Evolutionary conservation across 2,329 filamentous ascomycete species (phyloP), one percentile per base, ranked within the genome.

Genomic region (Zymoseptoria crescenta): DNA sequence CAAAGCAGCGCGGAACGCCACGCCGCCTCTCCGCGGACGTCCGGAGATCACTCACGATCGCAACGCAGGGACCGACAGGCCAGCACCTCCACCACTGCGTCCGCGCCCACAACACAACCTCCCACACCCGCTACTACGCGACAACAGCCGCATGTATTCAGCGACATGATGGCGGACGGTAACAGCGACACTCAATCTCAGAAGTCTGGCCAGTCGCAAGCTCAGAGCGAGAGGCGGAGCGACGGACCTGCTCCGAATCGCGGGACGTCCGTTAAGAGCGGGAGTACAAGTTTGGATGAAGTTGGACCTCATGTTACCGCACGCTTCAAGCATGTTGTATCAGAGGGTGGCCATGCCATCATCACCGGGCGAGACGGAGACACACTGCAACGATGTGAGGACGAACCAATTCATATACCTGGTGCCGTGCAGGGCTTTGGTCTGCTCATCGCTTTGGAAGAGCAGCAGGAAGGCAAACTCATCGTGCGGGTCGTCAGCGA

Each of bases 381-480:
- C 1, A 83, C 81, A 0, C 75, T 94, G 51, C 88, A 95, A 70
- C 82, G 85, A 56, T 96, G 91, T 69, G 91, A 96, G 72, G 91
- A 96, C 68, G 91, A 96, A 68, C 91, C 91, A 0, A 96, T 96
- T 27, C 90, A 93, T 64, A 87, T 91, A 1, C 91, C 91, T 0
- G 91, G 91, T 35, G 88, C 89, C 1, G 76, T 92, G 0, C 91
- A 96, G 71, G 80, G 83, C 1, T 96, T 96, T 66, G 91, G 91
- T 1, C 79, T 89, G 3, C 76, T 96, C 24, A 68, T 96, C 30
- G 90, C 87, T 0, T 73, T 96, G 20, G 82, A 86, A 56, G 88
- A 92, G 70, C 85, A 89, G 56, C 62, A 66, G 30, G 85, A 88
- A 45, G 87, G 87, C 2, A 83, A 82, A 48, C 81, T 94, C 9